These are phyloP conservation scores for Dactylellina haptotyla DNA, from an alignment of 2,329 filamentous ascomycete genomes.

Conservation along the genomic window DNA sequence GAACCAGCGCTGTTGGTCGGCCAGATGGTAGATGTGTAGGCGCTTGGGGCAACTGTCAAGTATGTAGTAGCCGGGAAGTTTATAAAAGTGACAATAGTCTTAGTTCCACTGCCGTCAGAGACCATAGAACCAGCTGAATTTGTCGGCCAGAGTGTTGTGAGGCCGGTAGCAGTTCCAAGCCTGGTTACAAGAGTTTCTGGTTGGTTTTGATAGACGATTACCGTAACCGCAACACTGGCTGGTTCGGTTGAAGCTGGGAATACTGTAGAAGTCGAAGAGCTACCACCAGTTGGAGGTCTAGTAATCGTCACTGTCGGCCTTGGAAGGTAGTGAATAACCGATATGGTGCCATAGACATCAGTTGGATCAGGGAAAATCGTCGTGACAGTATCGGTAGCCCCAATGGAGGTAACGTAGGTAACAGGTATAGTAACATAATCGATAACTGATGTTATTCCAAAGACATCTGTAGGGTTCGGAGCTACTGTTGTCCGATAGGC, in stretches of 20 bases:
- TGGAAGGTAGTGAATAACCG: not conserved
- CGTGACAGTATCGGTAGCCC: not conserved
- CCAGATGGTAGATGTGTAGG: too few species aligned
- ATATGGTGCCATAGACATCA: not conserved
- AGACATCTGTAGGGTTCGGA: not conserved
- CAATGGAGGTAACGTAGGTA: not conserved
- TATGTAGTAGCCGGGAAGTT: too few species aligned
- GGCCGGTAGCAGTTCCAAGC: too few species aligned
- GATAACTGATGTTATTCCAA: not conserved
- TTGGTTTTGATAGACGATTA: not conserved
- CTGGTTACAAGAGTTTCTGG: too few species aligned
- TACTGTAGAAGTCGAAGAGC: not conserved
- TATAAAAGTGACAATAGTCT: too few species aligned
- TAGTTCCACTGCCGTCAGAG: too few species aligned
- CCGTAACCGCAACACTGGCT: not conserved
- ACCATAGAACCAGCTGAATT: too few species aligned
- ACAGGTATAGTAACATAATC: not conserved
- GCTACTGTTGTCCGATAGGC: not conserved
- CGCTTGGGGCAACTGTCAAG: too few species aligned
- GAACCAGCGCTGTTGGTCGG: too few species aligned
- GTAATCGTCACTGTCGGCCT: not conserved
- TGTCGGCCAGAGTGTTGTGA: too few species aligned
- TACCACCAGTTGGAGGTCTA: not conserved
- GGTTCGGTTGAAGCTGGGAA: not conserved
- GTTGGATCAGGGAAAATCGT: constrained; percentile 4